Conservation (phyloP, 148 eudicot species). For the Vaccinium myrtillus region DNA sequence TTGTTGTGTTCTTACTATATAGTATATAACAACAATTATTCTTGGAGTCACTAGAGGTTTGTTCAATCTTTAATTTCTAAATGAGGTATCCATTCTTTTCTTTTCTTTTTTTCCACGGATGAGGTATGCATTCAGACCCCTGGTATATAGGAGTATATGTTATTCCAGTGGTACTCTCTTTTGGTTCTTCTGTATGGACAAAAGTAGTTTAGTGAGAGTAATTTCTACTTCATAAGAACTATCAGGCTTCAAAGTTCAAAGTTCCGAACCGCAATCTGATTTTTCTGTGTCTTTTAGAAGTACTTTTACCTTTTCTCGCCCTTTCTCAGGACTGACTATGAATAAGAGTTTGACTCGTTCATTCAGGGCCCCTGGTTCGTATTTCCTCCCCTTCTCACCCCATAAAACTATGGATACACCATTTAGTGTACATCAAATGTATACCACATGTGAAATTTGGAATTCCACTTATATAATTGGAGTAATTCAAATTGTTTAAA, state of each 20-base stretch:
- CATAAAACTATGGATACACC: too few species aligned
- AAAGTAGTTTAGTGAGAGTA: neutral
- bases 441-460: too few species aligned
- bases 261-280: neutral
- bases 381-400: neutral
- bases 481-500: too few species aligned
- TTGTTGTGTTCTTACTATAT: neutral
- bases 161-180: neutral
- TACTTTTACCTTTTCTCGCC: neutral
- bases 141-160: neutral
- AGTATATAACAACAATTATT: neutral
- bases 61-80: neutral
- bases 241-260: neutral
- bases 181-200: neutral
- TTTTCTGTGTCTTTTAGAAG: neutral
- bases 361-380: neutral
- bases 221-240: neutral
- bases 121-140: neutral
- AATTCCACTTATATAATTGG: too few species aligned
- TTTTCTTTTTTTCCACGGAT: too few species aligned
- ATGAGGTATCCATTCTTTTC: neutral
- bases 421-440: too few species aligned
- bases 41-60: neutral
- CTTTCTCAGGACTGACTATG: neutral
- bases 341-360: neutral